Conservation (phyloP, 2,329 filamentous ascomycete species). For the Stemphylium lycopersici region DNA sequence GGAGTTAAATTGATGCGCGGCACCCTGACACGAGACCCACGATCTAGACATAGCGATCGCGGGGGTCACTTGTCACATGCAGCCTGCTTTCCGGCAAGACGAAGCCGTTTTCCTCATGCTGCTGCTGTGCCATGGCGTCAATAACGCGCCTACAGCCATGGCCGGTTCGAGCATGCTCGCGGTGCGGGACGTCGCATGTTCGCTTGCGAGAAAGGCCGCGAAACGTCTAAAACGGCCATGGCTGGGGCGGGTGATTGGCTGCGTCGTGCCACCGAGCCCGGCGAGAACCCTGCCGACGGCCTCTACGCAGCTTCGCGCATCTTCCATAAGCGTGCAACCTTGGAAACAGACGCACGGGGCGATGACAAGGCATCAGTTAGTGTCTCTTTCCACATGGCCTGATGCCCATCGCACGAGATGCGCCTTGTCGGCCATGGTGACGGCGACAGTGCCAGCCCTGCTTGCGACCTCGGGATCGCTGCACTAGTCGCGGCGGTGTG, state of each 20-base stretch:
- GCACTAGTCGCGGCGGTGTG: too few species aligned
- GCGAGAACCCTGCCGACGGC: conserved; percentile 1
- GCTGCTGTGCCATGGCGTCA: conserved; percentile 3
- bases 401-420: background rate
- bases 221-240: conserved; percentile 13
- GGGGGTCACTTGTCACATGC: conserved; percentile 21
- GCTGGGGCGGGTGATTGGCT: conserved; percentile 12
- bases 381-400: background rate
- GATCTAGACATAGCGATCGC: conserved; percentile 18
- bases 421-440: background rate
- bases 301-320: conserved; percentile 12
- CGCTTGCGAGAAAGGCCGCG: conserved; percentile 18
- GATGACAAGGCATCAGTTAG: conserved; percentile 6
- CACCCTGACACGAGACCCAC: conserved; percentile 22
- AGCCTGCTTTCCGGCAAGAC: background rate
- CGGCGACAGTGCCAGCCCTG: too few species aligned
- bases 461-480: too few species aligned
- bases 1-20: conserved; percentile 19
- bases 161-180: conserved; percentile 2
- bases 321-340: conserved; percentile 13
- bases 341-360: background rate
- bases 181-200: conserved; percentile 13
- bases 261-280: background rate
- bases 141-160: background rate
- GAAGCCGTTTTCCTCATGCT: background rate